Conservation (phyloP, 805 yeast species). For the Jamesozyma piceae region DNA sequence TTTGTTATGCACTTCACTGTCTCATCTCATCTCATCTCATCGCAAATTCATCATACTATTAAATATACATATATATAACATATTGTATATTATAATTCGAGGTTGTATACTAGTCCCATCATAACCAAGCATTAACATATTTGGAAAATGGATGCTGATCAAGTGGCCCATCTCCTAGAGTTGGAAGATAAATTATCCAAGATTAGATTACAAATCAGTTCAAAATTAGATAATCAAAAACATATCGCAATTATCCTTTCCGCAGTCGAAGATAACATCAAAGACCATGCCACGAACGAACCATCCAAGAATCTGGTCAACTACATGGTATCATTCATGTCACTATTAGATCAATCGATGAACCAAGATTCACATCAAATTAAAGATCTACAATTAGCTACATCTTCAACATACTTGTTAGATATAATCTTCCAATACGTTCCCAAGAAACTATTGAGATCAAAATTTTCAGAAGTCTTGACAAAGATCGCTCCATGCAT, state of each 20-base stretch:
- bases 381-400: conserved; percentile 54
- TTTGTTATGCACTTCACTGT: too few relatives aligned
- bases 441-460: conserved; percentile 57
- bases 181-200: conserved; percentile 55
- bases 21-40: conserved; percentile 26
- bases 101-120: too few relatives aligned
- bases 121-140: background rate
- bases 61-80: too few relatives aligned
- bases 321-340: conserved; percentile 74
- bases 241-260: conserved; percentile 72
- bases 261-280: conserved; percentile 84
- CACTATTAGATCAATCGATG: conserved; percentile 67
- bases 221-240: conserved; percentile 82
- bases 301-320: conserved; percentile 61
- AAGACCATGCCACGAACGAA: conserved; percentile 40
- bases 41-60: background rate
- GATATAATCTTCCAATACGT: conserved; percentile 71
- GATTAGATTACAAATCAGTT: conserved; percentile 60
- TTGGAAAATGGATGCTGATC: conserved; percentile 23
- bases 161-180: conserved; percentile 33
- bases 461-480: conserved; percentile 70
- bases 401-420: conserved; percentile 69
- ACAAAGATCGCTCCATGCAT: conserved; percentile 75
- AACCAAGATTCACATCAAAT: conserved; percentile 41
- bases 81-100: too few relatives aligned